Percentiles rank a stretch among this genome's conserved stretches.
Conservation (phyloP, 805 yeast species). For the Isabelozyma rhagii region DNA sequence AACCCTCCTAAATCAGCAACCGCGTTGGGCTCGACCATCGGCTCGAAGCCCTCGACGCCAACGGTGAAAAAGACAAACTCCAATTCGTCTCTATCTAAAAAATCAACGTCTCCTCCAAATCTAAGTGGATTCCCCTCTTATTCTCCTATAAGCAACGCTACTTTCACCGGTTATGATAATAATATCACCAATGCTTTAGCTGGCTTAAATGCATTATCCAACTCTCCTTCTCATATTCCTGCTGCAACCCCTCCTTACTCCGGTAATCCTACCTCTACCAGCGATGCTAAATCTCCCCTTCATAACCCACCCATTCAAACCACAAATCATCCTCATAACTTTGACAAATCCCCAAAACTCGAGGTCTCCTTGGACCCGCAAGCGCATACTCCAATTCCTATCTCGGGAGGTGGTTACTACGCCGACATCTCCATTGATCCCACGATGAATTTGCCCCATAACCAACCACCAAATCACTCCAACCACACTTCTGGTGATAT, state of each 20-base stretch:
- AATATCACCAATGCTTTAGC: conserved; percentile 41
- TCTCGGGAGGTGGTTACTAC: conserved; percentile 36
- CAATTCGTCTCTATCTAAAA: conserved; percentile 4
- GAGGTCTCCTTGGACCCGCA: conserved; percentile 31
- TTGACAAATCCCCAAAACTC: conserved; percentile 20
- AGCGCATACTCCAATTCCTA: conserved; percentile 21
- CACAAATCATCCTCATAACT: conserved; percentile 7
- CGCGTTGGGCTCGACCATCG: conserved; percentile 11
- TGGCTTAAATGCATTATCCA: conserved; percentile 40
- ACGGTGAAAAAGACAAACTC: neutral
- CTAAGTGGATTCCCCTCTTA: conserved; percentile 21
- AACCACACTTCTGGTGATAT: conserved; percentile 11
- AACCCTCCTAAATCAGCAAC: conserved; percentile 40
- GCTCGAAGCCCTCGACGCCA: neutral
- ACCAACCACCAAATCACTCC: conserved; percentile 28
- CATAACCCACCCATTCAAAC: neutral
- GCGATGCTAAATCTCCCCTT: conserved; percentile 9
- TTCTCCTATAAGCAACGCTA: conserved; percentile 32
- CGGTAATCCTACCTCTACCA: conserved; percentile 14
- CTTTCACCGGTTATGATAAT: conserved; percentile 40
- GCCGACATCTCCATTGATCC: conserved; percentile 44
- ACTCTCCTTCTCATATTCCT: conserved; percentile 26
- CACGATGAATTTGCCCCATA: conserved; percentile 44
- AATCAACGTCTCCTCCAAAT: conserved; percentile 10
- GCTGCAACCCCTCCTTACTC: conserved; percentile 21